These are phyloP conservation scores for Aspergillus haitiensis DNA, from an alignment of 495 filamentous ascomycete genomes.

Conservation along the genomic window DNA sequence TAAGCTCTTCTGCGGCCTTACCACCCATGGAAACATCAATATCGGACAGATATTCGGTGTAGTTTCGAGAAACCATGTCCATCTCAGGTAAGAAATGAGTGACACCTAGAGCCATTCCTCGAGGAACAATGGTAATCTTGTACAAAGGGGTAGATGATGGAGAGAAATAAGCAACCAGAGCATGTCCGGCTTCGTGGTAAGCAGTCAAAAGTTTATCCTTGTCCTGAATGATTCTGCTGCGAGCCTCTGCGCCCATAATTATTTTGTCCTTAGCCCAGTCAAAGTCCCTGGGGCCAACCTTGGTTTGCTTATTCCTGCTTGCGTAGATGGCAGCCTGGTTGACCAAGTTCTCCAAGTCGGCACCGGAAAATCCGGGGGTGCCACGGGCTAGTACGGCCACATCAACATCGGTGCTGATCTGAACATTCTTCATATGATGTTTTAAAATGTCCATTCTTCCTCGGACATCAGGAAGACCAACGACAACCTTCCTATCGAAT, in stretches of 20 bases:
- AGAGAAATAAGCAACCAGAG: slow-evolving; percentile 82
- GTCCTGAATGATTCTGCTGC: slow-evolving; percentile 80
- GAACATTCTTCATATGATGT: slow-evolving; percentile 87
- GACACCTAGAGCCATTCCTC: slow-evolving; percentile 79
- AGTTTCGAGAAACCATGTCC: slow-evolving; percentile 79
- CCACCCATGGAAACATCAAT: slow-evolving; percentile 89
- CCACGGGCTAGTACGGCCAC: slow-evolving; percentile 76
- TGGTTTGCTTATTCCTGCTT: slow-evolving; percentile 70
- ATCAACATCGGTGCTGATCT: slow-evolving; percentile 75
- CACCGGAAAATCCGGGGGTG: slow-evolving; percentile 90
- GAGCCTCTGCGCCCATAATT: slow-evolving; percentile 92
- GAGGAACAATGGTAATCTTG: slow-evolving; percentile 95
- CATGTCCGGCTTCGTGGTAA: slow-evolving; percentile 96
- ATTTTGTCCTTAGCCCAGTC: slow-evolving; percentile 99
- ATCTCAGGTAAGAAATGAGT: slow-evolving; percentile 85
- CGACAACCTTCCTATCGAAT: slow-evolving; percentile 87
- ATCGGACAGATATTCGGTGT: slow-evolving; percentile 63
- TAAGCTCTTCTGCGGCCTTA: slow-evolving; percentile 90
- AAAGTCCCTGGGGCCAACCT: slow-evolving; percentile 76
- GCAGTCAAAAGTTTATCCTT: slow-evolving; percentile 88
- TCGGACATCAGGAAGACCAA: slow-evolving; percentile 91
- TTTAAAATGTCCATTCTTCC: slow-evolving; percentile 88
- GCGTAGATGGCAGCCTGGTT: slow-evolving; percentile 95
- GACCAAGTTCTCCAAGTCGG: slow-evolving; percentile 92
- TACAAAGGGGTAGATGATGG: slow-evolving; percentile 72